phyloP scores from a whole-genome alignment of 1,284 basidiomycete species.

The Cutaneotrichosporon spelunceum region DNA sequence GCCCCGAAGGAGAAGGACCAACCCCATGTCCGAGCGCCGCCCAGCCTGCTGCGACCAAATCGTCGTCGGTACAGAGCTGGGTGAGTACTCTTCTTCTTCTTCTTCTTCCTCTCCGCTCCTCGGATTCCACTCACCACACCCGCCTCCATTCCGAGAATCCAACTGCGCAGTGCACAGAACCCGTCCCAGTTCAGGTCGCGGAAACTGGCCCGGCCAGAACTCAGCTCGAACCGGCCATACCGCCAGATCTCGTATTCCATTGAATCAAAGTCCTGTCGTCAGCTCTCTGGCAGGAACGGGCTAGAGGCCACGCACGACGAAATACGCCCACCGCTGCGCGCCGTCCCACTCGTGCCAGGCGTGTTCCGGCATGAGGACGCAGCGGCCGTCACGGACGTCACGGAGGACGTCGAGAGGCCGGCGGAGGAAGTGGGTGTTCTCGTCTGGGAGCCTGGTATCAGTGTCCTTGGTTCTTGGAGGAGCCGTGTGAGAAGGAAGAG shows the following conservation, averaged over 20 bases:
- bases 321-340: conserved; percentile 17
- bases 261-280: conserved; percentile 16
- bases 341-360: conserved; percentile 15
- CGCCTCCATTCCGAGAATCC: conserved; percentile 14
- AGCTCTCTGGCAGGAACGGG: neutral
- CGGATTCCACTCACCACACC: neutral
- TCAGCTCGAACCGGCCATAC: conserved; percentile 10
- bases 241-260: conserved; percentile 20
- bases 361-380: conserved; percentile 9
- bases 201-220: conserved; percentile 15
- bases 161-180: conserved; percentile 14
- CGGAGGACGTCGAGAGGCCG: conserved; percentile 15
- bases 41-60: neutral
- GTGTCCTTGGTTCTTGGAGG: too few species aligned
- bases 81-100: neutral
- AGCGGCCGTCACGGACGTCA: conserved; percentile 8
- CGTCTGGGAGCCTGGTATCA: conserved; percentile 13
- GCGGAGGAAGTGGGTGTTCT: conserved; percentile 11
- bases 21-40: neutral
- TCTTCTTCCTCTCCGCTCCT: neutral
- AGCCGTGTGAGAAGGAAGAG: too few species aligned
- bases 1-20: neutral
- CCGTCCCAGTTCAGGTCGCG: conserved; percentile 17
- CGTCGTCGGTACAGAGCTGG: conserved; percentile 2
- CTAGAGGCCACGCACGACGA: conserved; percentile 6